Conservation (phyloP, 1,284 basidiomycete genomes). For the Bondarzewia mesenterica region DNA sequence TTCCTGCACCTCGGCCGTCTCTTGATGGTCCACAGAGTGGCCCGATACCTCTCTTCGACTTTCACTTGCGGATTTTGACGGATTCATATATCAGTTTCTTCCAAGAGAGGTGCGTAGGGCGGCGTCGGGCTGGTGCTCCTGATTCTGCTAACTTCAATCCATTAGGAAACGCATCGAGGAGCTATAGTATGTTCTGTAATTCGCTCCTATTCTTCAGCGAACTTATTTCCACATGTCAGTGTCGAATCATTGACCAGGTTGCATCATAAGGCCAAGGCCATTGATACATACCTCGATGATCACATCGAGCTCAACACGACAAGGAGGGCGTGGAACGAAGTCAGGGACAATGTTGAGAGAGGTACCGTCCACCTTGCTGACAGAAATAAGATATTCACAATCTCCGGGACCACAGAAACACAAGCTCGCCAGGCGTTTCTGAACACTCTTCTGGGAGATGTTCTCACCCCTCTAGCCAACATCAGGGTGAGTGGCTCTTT, state of each 20-base stretch:
- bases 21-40: slow-evolving; percentile 26
- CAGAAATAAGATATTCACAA: too few relatives aligned
- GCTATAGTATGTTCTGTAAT: slow-evolving; percentile 57
- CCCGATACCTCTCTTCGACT: slow-evolving; percentile 63
- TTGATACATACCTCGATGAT: slow-evolving; percentile 61
- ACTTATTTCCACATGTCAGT: slow-evolving; percentile 28
- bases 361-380: slow-evolving; percentile 33
- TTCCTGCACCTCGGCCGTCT: slow-evolving; percentile 4
- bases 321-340: slow-evolving; percentile 72
- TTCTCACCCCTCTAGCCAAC: slow-evolving; percentile 56
- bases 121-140: slow-evolving; percentile 3
- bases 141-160: slow-evolving; percentile 11
- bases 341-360: slow-evolving; percentile 77
- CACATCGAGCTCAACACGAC: slow-evolving; percentile 53
- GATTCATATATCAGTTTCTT: slow-evolving; percentile 81
- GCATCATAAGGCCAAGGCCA: slow-evolving; percentile 59
- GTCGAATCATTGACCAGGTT: slow-evolving; percentile 65
- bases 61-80: slow-evolving; percentile 57
- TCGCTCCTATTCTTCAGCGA: not conserved
- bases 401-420: slow-evolving; percentile 77
- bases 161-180: slow-evolving; percentile 76
- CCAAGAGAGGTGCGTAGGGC: slow-evolving; percentile 62
- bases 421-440: slow-evolving; percentile 75
- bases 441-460: slow-evolving; percentile 59
- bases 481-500: slow-evolving; percentile 47